Conservation (phyloP, 108 stramenopile species). For the Cyclotella atomus region DNA sequence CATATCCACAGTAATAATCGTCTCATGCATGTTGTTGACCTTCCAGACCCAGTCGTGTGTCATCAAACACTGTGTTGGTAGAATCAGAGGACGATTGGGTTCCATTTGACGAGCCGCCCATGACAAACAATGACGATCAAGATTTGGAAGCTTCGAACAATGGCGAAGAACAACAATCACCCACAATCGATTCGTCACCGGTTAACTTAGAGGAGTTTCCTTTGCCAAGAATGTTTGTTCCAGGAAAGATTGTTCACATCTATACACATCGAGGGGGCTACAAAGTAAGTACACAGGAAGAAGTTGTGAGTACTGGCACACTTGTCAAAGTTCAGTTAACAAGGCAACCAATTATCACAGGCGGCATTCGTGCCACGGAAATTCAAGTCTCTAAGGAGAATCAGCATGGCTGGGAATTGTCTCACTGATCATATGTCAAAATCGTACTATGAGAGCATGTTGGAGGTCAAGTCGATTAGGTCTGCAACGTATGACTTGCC, state of each 20-base stretch:
- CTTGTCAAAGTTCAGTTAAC: too few relatives aligned
- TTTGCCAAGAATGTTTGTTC: constrained; percentile 90
- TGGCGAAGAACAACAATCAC: constrained; percentile 5
- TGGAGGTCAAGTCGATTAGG: constrained; percentile 85
- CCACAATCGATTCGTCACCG: constrained; percentile 34
- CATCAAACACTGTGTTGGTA: constrained; percentile 10
- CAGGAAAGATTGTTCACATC: constrained; percentile 92
- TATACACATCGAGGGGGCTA: constrained; percentile 91
- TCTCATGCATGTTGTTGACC: background rate
- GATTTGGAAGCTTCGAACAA: background rate
- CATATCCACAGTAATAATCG: background rate
- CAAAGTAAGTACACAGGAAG: too few relatives aligned
- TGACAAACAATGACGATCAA: background rate
- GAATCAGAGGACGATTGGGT: constrained; percentile 46
- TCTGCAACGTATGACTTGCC: constrained; percentile 76
- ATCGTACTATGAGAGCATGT: constrained; percentile 86
- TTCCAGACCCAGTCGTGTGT: background rate
- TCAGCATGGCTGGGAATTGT: constrained; percentile 92
- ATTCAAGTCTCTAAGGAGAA: constrained; percentile 77
- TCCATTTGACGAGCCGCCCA: constrained; percentile 53
- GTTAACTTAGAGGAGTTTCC: constrained; percentile 89
- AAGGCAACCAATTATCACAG: too few relatives aligned
- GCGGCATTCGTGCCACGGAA: constrained; percentile 81
- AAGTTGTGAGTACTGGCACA: too few relatives aligned
- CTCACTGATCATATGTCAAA: constrained; percentile 85